Evolutionary conservation across 1,284 basidiomycete genomes (phyloP).

Genomic region (Melampsora abietis-canadensis): DNA sequence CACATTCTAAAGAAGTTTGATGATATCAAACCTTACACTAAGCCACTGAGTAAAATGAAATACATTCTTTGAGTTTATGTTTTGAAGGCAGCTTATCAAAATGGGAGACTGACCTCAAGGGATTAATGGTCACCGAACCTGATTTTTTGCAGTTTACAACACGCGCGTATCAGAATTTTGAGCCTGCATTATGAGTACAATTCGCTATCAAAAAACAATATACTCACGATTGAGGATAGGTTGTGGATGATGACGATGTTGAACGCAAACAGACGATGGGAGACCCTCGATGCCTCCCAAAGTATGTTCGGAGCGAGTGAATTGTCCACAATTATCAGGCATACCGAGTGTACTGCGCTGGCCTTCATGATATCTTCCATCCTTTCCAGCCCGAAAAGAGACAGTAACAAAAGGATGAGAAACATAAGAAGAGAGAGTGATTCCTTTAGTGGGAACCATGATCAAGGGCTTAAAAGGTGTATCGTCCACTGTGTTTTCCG

Average conservation of each 20-base stretch:
- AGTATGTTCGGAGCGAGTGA: constrained; percentile 16
- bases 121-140: constrained; percentile 30
- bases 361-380: constrained; percentile 35
- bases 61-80: not conserved
- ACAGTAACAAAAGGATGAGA: constrained; percentile 11
- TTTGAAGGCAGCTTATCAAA: not conserved
- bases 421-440: constrained; percentile 16
- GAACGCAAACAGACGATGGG: constrained; percentile 2
- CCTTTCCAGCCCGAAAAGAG: constrained; percentile 17
- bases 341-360: not conserved
- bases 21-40: constrained; percentile 28
- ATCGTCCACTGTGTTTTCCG: constrained; percentile 28
- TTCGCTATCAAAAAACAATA: not conserved
- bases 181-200: not conserved
- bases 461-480: constrained; percentile 18
- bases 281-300: constrained; percentile 17
- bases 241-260: constrained; percentile 9
- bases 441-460: constrained; percentile 17
- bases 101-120: constrained; percentile 14
- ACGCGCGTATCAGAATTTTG: not conserved
- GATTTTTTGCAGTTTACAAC: too few relatives aligned
- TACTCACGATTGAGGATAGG: constrained; percentile 23
- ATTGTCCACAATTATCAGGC: not conserved
- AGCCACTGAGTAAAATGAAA: constrained; percentile 6
- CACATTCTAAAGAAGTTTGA: not conserved